phyloP scores from a whole-genome alignment of 768 basidiomycete genomes.

The Plicaturopsis crispa region DNA sequence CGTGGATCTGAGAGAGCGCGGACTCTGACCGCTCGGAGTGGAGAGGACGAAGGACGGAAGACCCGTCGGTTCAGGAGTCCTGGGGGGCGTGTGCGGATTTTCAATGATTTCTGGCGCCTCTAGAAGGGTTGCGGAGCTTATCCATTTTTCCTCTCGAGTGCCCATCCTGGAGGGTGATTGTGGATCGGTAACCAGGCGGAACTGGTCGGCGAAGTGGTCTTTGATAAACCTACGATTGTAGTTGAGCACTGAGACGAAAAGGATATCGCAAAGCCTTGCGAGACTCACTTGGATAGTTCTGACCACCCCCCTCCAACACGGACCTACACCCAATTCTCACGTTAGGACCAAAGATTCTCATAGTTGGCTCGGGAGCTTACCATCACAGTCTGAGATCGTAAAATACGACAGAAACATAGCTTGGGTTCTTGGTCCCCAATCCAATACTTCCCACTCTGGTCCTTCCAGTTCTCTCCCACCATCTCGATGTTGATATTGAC shows the following conservation, averaged over 20 bases:
- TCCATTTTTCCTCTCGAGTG: conserved; percentile 70
- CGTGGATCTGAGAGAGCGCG: conserved; percentile 40
- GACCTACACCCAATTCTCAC: no score
- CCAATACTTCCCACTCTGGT: conserved; percentile 94
- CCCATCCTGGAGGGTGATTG: conserved; percentile 39
- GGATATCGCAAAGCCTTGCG: background rate
- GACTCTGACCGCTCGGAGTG: conserved; percentile 37
- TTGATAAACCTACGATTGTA: conserved; percentile 63
- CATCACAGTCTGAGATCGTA: conserved; percentile 92
- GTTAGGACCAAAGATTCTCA: no score
- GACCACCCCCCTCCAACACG: conserved; percentile 94
- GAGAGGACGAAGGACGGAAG: conserved; percentile 64
- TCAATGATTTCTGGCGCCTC: conserved; percentile 38
- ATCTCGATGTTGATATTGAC: conserved; percentile 80
- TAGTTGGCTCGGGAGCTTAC: no score
- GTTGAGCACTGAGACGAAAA: conserved; percentile 4
- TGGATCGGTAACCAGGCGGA: conserved; percentile 64
- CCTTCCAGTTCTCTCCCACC: conserved; percentile 80
- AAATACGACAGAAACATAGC: conserved; percentile 86
- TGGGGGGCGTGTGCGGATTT: conserved; percentile 34
- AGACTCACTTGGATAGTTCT: conserved; percentile 78
- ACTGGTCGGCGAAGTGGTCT: conserved; percentile 78
- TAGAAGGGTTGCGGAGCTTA: conserved; percentile 66
- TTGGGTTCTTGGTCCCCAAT: conserved; percentile 89
- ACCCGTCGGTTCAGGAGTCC: conserved; percentile 61